Conservation (phyloP, 2,329 filamentous ascomycete genomes). For the Colletotrichum sp. region DNA sequence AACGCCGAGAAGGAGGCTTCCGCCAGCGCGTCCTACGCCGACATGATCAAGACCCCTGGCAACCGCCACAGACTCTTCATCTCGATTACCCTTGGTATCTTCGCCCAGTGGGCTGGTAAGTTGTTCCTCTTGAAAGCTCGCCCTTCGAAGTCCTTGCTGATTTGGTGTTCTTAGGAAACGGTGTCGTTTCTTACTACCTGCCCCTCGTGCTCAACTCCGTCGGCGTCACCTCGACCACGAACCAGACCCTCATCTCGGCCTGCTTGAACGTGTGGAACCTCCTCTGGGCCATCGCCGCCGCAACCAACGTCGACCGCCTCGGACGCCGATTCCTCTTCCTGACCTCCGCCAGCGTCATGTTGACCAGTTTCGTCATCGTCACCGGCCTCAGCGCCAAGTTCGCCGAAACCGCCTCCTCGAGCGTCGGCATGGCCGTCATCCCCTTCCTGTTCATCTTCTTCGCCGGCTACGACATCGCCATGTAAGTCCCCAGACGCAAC, state of each 20-base stretch:
- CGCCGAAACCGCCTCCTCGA: constrained; percentile 20
- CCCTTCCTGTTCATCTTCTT: constrained; percentile 44
- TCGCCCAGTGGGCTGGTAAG: constrained; percentile 25
- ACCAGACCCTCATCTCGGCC: constrained; percentile 38
- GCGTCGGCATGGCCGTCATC: constrained; percentile 32
- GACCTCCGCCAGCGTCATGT: constrained; percentile 9
- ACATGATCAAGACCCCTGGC: constrained; percentile 23
- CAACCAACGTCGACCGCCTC: constrained; percentile 12
- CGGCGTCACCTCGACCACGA: constrained; percentile 34
- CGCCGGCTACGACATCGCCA: constrained; percentile 26
- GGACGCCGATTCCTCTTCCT: constrained; percentile 17
- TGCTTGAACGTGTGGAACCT: constrained; percentile 20
- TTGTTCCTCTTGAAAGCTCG: accelerated
- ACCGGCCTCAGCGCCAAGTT: constrained; percentile 20
- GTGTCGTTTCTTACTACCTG: constrained; percentile 31
- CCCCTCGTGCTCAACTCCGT: constrained; percentile 24
- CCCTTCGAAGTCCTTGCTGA: accelerated
- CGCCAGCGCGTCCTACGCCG: constrained; percentile 6
- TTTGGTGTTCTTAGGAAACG: constrained; percentile 3
- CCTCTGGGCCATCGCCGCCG: constrained; percentile 14
- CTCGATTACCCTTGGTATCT: constrained; percentile 29
- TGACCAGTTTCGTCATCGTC: constrained; percentile 12
- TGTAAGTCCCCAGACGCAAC: neutral
- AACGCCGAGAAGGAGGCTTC: constrained; percentile 20
- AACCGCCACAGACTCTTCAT: constrained; percentile 34